Evolutionary conservation across 192 early-diverging fungal genomes (phyloP).

Genomic region (Backusella parvicylindrica): DNA sequence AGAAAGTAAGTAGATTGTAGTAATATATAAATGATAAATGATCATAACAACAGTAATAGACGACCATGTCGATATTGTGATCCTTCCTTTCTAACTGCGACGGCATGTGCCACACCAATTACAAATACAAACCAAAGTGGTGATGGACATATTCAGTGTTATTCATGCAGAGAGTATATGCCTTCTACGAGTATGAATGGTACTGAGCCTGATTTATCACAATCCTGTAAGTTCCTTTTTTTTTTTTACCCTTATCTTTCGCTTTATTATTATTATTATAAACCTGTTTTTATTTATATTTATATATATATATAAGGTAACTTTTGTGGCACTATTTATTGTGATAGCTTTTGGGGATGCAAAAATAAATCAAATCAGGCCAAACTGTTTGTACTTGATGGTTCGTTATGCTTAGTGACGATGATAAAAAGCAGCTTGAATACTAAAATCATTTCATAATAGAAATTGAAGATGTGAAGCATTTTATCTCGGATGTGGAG

Average conservation of each 20-base stretch:
- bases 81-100: not conserved
- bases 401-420: not conserved
- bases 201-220: not conserved
- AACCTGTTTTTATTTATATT: not conserved
- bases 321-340: not conserved
- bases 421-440: not conserved
- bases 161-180: not conserved
- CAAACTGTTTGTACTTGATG: not conserved
- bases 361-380: not conserved
- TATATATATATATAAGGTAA: not conserved
- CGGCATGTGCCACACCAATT: not conserved
- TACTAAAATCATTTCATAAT: not conserved
- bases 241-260: no score
- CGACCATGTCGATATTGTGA: not conserved
- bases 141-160: not conserved
- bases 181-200: not conserved
- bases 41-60: not conserved
- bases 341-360: conserved; percentile 1
- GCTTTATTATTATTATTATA: no score
- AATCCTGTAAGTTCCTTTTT: not conserved
- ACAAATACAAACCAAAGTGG: not conserved
- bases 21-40: not conserved
- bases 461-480: not conserved
- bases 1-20: not conserved
- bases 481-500: not conserved